Evolutionary conservation across 2,329 filamentous ascomycete genomes (phyloP), one percentile per base, ranked within the genome.

Genomic region (Sporothrix variecibatus): DNA sequence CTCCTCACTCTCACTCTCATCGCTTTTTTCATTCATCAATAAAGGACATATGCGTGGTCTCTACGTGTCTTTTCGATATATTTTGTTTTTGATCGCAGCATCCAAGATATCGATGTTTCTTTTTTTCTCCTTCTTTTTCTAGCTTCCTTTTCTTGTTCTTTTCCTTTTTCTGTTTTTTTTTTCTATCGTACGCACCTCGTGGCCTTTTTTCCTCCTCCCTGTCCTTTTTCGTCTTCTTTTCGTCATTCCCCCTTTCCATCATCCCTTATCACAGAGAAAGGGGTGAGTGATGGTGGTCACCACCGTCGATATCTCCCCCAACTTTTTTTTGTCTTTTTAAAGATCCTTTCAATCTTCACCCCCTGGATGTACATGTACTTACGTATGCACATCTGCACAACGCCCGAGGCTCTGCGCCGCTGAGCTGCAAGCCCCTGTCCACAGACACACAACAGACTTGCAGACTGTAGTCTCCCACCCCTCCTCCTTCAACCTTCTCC

Each of bases 231-330:
- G n/a, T 67, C 17, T 17, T 49, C 23, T 31, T 68, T 31, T n/a
- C 65, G 67, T 53, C 38, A 46, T 31, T 12, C 62, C 62, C 62
- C 62, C 43, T 68, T 68, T 20, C 51, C 26, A 31, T n/a, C 43
- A 68, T 31, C 65, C 65, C 40, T 68, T 68, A 28, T 67, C 38
- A 43, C 38, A 12, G 28, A 67, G 46, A 67, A 67, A 67, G 62
- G 62, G 62, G 62, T 67, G 62, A 40, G 58, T 17, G 26, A 7
- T 11, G 38, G 23, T 20, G 23, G 23, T 28, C 38, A 40, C 31
- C 46, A 15, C 51, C 26, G n/a, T 28, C 62, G 26, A 67, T 17
- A 67, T 65, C 62, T 28, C 34, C 12, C 40, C 43, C 43, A 15
- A 56, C 23, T 26, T 28, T 28, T 26, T 7, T 15, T 15, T 53